Conservation (phyloP, 179 eudicot species). For the Sideroxylon spinosum region DNA sequence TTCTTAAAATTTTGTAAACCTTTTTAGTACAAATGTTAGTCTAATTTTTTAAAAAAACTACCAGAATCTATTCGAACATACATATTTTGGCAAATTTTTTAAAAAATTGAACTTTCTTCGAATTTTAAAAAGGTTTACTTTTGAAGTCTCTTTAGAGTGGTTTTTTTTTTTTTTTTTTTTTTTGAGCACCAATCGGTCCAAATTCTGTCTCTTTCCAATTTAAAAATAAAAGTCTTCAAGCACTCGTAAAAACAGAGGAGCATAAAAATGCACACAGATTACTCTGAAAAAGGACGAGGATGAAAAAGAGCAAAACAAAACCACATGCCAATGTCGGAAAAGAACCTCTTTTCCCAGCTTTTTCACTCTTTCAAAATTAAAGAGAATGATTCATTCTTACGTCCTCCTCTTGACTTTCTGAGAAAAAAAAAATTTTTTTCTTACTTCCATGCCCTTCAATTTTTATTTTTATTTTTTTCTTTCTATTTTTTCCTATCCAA, state of each 20-base stretch:
- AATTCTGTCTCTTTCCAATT: no score
- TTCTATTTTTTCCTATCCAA: not conserved
- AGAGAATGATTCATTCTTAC: conserved; percentile 25
- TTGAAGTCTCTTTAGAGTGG: no score
- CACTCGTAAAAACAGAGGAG: not conserved
- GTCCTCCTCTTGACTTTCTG: not conserved
- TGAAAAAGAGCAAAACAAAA: conserved; percentile 22
- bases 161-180: no score
- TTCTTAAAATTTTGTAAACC: no score
- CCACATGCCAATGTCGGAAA: conserved; percentile 34
- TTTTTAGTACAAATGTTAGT: no score
- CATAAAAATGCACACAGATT: not conserved
- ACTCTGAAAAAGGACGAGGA: conserved; percentile 8
- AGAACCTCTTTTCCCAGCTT: conserved; percentile 15
- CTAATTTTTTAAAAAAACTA: no score
- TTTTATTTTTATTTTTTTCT: conserved; percentile 6
- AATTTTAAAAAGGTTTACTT: no score
- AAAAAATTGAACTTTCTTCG: no score
- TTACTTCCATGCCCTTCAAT: conserved; percentile 22
- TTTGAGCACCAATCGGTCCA: no score
- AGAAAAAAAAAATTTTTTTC: not conserved
- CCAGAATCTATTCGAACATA: no score
- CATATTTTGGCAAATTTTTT: no score
- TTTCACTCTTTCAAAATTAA: conserved; percentile 8
- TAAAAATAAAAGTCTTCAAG: no score